phyloP scores from a whole-genome alignment of 2,329 filamentous ascomycete genomes.

The Waltergamsia citrina region DNA sequence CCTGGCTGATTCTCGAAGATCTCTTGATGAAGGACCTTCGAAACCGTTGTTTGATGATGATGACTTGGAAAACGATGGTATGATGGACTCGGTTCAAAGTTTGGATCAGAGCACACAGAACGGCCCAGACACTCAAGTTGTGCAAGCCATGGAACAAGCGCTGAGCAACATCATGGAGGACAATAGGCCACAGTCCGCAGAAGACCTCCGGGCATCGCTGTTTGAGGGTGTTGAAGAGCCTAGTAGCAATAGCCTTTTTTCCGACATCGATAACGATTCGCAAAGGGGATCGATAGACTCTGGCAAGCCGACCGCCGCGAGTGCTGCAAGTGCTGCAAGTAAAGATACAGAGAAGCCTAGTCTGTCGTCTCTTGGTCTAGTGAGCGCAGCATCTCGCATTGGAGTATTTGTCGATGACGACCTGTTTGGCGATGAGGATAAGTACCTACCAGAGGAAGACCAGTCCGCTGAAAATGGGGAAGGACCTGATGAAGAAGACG shows the following conservation, averaged over 20 bases:
- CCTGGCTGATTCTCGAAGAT: constrained; percentile 44
- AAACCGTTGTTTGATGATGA: constrained; percentile 73
- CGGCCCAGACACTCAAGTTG: constrained; percentile 66
- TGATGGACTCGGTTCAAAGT: constrained; percentile 66
- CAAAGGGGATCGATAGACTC: constrained; percentile 53
- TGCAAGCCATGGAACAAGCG: constrained; percentile 87
- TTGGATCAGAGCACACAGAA: constrained; percentile 58
- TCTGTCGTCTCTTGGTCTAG: constrained; percentile 81
- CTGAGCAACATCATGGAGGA: constrained; percentile 88
- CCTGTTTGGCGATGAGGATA: constrained; percentile 82
- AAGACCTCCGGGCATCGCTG: constrained; percentile 56
- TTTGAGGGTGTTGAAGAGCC: constrained; percentile 34
- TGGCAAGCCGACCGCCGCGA: constrained; percentile 16
- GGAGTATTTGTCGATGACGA: constrained; percentile 93
- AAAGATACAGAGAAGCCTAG: constrained; percentile 64
- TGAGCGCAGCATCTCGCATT: constrained; percentile 77
- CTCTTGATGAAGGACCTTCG: constrained; percentile 53
- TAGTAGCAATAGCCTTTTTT: constrained; percentile 36
- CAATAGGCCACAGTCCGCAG: constrained; percentile 52
- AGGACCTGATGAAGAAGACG: constrained; percentile 55
- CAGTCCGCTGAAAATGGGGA: constrained; percentile 52
- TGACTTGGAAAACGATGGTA: constrained; percentile 60
- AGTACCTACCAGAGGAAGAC: constrained; percentile 75
- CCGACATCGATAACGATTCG: constrained; percentile 48
- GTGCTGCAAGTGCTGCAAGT: background rate